Base-by-base conservation (phyloP, 345 rosid genomes). In the Acer yangbiense region DNA sequence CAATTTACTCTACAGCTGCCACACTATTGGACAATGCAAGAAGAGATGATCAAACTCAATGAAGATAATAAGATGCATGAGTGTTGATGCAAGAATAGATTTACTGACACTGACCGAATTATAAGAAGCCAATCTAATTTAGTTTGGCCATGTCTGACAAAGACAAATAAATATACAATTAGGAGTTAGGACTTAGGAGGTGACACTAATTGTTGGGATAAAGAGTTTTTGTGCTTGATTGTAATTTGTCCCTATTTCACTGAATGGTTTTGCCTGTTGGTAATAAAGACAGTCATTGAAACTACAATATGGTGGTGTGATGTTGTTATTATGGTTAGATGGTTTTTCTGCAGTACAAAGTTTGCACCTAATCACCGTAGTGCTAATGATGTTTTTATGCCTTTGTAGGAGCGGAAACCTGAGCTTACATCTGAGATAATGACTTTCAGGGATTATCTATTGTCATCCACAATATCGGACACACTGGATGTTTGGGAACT, bases 401-500 rank as follows among this genome's bases (percentile, higher is more conserved):
- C 43, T 23, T 71, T 85, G 82, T 86, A 96, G 99, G 98, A 94
- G 62, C 91, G 97, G 71, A 92, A 87, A 80, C 98, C 99, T 9
- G 98, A 96, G 87, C 93, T 90, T 71, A 84, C 86, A 73, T 88
- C 97, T 76, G 98, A 92, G 87, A 85, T 94, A 76, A 96, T 92
- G 97, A 90, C 94, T 77, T 96, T 94, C 76, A 88, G 98, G 85
- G 99, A 96, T 87, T 87, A 86, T 85, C 85, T 96, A 68, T 84
- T 96, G 83, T 94, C 98, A 65, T 91, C 98, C 12, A 89, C 99
- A 1, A 70, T 94, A 78, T 94, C 99, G 7, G 99, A 96, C 82
- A 92, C 95, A 6, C 95, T 92, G 52, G 98, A 96, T 86, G 97
- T 94, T 82, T 96, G 98, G 99, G 99, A 96, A 82, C 90, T 96